Evolutionary conservation across 2,329 filamentous ascomycete genomes (phyloP).

Genomic region (Venturia pyrina): DNA sequence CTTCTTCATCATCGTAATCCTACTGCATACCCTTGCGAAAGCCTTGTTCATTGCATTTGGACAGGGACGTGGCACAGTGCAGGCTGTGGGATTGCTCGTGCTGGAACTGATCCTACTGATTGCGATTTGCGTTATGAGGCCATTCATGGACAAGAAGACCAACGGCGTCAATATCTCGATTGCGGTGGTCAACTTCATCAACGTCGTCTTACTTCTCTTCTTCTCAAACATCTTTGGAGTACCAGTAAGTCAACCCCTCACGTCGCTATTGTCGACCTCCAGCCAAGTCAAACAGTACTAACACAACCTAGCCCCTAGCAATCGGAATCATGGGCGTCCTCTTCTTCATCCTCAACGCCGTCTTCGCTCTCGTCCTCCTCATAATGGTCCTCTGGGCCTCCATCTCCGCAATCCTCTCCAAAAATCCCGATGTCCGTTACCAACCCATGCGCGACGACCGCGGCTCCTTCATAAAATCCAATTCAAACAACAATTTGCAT

Average conservation of each 20-base stretch:
- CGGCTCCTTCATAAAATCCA: slow-evolving; percentile 95
- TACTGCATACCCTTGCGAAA: slow-evolving; percentile 77
- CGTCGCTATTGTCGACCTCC: neutral
- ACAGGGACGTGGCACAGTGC: slow-evolving; percentile 59
- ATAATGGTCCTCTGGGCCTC: slow-evolving; percentile 74
- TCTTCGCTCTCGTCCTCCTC: slow-evolving; percentile 13
- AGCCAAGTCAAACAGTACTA: neutral
- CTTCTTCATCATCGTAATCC: slow-evolving; percentile 78
- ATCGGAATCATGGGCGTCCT: slow-evolving; percentile 13
- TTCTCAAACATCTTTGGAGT: slow-evolving; percentile 82
- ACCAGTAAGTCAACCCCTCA: slow-evolving; percentile 42
- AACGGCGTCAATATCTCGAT: slow-evolving; percentile 96
- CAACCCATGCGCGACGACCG: slow-evolving; percentile 95
- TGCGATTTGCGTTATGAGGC: slow-evolving; percentile 66
- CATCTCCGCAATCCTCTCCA: slow-evolving; percentile 68
- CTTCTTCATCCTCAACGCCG: slow-evolving; percentile 13
- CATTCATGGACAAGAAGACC: slow-evolving; percentile 98
- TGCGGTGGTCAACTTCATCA: slow-evolving; percentile 79
- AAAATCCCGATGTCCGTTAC: slow-evolving; percentile 91
- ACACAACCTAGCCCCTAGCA: slow-evolving; percentile 23
- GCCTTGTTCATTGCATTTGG: slow-evolving; percentile 77
- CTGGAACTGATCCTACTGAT: slow-evolving; percentile 74
- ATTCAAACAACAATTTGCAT: slow-evolving; percentile 42
- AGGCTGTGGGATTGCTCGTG: slow-evolving; percentile 73
- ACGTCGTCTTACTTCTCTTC: slow-evolving; percentile 78